Conservation (phyloP, 208 protist species). For the Acanthamoeba divionensis region DNA sequence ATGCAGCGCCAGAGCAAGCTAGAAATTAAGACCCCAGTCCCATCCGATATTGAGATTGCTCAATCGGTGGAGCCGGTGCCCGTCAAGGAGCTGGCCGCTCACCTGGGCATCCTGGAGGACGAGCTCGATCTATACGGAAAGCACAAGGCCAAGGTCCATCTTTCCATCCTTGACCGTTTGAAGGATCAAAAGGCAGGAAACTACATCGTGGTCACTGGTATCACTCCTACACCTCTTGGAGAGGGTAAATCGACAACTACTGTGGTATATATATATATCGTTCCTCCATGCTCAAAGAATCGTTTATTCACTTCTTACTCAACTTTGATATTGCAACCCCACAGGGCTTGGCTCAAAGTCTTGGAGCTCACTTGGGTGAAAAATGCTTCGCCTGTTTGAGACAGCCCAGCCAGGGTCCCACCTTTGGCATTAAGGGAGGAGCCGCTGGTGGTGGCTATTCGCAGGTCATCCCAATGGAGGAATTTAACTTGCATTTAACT, state of each 20-base stretch:
- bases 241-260: constrained; percentile 98
- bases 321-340: background rate
- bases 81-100: constrained; percentile 78
- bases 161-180: constrained; percentile 87
- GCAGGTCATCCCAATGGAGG: constrained; percentile 86
- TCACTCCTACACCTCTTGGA: constrained; percentile 88
- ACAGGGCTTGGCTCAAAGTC: constrained; percentile 83
- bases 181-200: constrained; percentile 80
- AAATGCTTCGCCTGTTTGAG: constrained; percentile 94
- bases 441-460: constrained; percentile 96
- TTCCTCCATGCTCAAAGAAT: constrained; percentile 75
- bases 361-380: constrained; percentile 92
- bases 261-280: constrained; percentile 82
- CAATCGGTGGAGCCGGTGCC: constrained; percentile 80
- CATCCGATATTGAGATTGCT: constrained; percentile 93
- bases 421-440: constrained; percentile 91
- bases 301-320: background rate
- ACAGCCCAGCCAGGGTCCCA: constrained; percentile 96
- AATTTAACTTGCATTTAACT: constrained; percentile 97
- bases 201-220: constrained; percentile 95
- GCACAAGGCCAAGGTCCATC: constrained; percentile 87
- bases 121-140: constrained; percentile 92
- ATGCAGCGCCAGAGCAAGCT: background rate
- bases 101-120: constrained; percentile 81
- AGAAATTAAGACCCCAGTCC: constrained; percentile 73